A percentile compares a stretch with the other conserved stretches of the same genome.
These are phyloP conservation scores for Tylopilus felleus DNA, from an alignment of 768 basidiomycete species.

Conservation along the genomic window DNA sequence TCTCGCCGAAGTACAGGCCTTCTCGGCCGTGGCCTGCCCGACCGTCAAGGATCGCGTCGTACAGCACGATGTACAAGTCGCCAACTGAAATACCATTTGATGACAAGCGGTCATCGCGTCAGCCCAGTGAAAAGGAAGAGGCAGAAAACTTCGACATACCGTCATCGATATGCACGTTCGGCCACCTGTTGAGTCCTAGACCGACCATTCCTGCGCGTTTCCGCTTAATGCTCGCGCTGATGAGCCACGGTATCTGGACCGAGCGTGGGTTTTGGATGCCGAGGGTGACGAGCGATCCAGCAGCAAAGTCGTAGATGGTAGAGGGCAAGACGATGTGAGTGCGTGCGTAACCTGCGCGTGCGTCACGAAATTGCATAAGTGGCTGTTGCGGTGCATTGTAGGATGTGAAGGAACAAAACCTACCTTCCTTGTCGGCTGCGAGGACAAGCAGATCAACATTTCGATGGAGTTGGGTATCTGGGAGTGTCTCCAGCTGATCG, in stretches of 20 bases:
- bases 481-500: constrained; percentile 42
- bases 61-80: constrained; percentile 40
- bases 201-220: constrained; percentile 54
- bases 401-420: too few relatives aligned
- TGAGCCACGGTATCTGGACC: constrained; percentile 48
- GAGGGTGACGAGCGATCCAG: too few relatives aligned
- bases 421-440: constrained; percentile 36
- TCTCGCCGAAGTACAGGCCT: constrained; percentile 51
- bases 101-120: too few relatives aligned
- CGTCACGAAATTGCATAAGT: too few relatives aligned
- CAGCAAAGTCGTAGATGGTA: too few relatives aligned
- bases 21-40: constrained; percentile 27
- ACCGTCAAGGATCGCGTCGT: constrained; percentile 31
- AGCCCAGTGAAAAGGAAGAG: too few relatives aligned
- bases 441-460: constrained; percentile 45
- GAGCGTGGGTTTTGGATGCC: constrained; percentile 45
- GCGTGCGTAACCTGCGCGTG: too few relatives aligned
- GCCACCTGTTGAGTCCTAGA: constrained; percentile 55
- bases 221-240: constrained; percentile 44
- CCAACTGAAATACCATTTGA: too few relatives aligned
- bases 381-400: too few relatives aligned
- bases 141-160: neutral
- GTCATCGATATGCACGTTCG: constrained; percentile 54
- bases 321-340: too few relatives aligned
- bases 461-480: constrained; percentile 43